Evolutionary conservation across 176 grass and related monocot species (phyloP).

Genomic region (Triticum dicoccoides): DNA sequence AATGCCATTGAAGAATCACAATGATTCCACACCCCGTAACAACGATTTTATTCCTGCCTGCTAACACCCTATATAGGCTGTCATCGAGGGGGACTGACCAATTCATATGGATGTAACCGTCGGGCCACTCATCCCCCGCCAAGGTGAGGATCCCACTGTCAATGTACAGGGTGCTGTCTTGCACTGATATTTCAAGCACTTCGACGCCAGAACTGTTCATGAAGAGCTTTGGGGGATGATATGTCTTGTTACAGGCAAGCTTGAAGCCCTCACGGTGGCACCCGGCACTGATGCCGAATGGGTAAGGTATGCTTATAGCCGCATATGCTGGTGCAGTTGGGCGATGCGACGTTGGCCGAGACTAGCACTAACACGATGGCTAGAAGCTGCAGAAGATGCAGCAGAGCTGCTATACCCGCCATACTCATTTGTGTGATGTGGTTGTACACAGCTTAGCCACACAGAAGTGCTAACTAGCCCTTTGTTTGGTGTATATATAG

Average conservation of each 20-base stretch:
- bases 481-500: neutral
- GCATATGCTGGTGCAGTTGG: neutral
- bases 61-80: neutral
- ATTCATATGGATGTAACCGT: neutral
- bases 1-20: neutral
- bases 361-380: neutral
- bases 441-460: neutral
- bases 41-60: neutral
- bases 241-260: neutral
- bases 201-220: neutral
- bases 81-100: neutral
- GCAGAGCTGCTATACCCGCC: neutral
- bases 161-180: neutral
- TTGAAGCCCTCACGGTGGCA: slow-evolving; percentile 15
- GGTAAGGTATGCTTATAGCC: slow-evolving; percentile 11
- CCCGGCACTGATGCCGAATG: neutral
- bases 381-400: slow-evolving; percentile 1
- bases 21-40: neutral
- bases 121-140: neutral
- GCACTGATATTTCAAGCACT: neutral
- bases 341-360: neutral
- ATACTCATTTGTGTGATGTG: neutral
- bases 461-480: slow-evolving; percentile 1
- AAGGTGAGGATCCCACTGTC: neutral
- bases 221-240: slow-evolving; percentile 15